Conservation (phyloP, 495 filamentous ascomycete genomes). For the Penicillium waksmanii region DNA sequence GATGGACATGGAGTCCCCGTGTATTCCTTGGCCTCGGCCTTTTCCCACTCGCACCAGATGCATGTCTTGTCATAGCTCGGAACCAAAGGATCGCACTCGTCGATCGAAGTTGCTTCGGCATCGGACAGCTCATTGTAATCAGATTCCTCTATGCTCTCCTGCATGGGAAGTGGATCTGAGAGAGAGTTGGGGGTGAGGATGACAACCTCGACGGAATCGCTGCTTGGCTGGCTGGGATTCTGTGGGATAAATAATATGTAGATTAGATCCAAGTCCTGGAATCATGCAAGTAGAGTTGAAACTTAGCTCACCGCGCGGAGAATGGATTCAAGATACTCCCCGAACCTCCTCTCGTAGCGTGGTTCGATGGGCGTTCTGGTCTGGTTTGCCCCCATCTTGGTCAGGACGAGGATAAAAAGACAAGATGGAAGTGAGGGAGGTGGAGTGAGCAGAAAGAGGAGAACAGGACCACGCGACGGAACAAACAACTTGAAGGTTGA, state of each 20-base stretch:
- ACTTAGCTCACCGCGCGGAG: conserved; percentile 1
- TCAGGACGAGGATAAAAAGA: no score
- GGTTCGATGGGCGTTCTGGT: conserved; percentile 13
- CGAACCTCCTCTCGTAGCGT: background rate
- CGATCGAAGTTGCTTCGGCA: background rate
- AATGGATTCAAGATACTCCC: background rate
- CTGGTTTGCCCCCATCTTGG: no score
- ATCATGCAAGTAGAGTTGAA: background rate
- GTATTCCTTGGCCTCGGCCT: background rate
- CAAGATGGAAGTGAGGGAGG: no score
- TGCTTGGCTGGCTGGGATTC: background rate
- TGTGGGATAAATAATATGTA: background rate
- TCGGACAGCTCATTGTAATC: background rate
- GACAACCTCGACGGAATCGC: background rate
- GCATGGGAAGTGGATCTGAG: background rate
- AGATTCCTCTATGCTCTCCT: background rate
- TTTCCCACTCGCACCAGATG: background rate
- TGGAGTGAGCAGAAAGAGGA: no score
- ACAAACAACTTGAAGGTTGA: no score
- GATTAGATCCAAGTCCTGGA: background rate
- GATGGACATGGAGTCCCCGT: background rate
- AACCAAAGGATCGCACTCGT: background rate
- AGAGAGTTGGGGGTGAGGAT: background rate
- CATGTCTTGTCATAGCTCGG: background rate
- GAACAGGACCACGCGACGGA: no score